Evolutionary conservation across 176 grass and related monocot species (phyloP).

Genomic region (Rhipidocladum racemiflorum): DNA sequence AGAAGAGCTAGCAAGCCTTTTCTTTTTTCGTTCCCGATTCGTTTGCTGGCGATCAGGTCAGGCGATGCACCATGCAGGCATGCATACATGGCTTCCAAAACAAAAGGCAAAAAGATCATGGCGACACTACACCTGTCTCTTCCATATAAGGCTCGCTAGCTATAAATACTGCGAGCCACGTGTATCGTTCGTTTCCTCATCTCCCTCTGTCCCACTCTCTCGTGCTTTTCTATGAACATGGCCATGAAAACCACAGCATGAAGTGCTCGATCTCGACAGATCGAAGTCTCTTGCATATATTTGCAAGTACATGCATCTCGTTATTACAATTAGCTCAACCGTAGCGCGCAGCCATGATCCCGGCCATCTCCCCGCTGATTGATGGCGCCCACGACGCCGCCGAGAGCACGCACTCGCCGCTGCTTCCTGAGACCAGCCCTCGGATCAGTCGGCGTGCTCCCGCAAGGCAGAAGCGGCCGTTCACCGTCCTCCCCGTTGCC

Average conservation of each 20-base stretch:
- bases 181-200: background rate
- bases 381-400: constrained; percentile 8
- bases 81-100: constrained; percentile 9
- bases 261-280: background rate
- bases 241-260: background rate
- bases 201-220: background rate
- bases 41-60: background rate
- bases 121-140: background rate
- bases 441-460: background rate
- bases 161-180: constrained; percentile 42
- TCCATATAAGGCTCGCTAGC: constrained; percentile 1
- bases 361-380: constrained; percentile 11
- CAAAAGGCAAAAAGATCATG: background rate
- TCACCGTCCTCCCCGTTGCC: constrained; percentile 31
- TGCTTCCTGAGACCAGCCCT: constrained; percentile 48
- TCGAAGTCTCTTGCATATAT: background rate
- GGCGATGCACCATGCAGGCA: background rate
- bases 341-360: background rate
- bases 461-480: background rate
- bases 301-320: background rate
- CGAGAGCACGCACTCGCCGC: background rate
- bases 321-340: background rate
- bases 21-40: constrained; percentile 26
- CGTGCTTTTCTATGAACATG: background rate
- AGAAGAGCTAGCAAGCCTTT: background rate